phyloP scores from a whole-genome alignment of 495 filamentous ascomycete genomes.

The Cercophora sp. region DNA sequence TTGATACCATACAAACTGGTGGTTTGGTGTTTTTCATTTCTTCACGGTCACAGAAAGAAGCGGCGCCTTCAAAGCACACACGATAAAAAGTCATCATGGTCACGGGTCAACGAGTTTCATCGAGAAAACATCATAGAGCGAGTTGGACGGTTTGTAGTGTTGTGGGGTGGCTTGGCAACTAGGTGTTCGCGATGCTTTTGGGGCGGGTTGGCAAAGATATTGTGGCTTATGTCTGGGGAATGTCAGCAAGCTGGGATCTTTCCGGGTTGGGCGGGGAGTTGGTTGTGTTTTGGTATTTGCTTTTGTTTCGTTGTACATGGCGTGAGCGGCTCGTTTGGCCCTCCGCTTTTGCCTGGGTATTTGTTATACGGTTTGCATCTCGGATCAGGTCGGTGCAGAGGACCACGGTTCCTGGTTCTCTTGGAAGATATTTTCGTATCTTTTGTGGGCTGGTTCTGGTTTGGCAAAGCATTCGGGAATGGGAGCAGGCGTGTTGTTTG shows the following conservation, averaged over 20 bases:
- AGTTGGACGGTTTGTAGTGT: constrained; percentile 17
- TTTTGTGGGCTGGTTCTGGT: constrained; percentile 21
- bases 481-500: constrained; percentile 21
- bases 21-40: constrained; percentile 19
- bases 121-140: constrained; percentile 37
- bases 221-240: constrained; percentile 24
- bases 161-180: constrained; percentile 15
- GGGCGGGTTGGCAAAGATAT: constrained; percentile 21
- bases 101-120: constrained; percentile 37
- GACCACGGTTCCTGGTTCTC: constrained; percentile 12
- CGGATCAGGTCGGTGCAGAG: constrained; percentile 22
- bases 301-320: constrained; percentile 23
- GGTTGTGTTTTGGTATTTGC: constrained; percentile 25
- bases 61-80: constrained; percentile 33
- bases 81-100: constrained; percentile 36
- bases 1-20: constrained; percentile 33
- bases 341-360: constrained; percentile 18
- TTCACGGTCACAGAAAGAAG: constrained; percentile 28
- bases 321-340: constrained; percentile 16
- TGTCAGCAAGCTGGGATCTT: constrained; percentile 14
- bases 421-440: constrained; percentile 10
- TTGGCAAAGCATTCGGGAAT: constrained; percentile 24
- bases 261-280: constrained; percentile 27
- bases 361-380: constrained; percentile 27
- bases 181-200: constrained; percentile 26